Base-by-base conservation (phyloP, 2,329 filamentous ascomycete genomes). In the Didymosphaeria variabile region DNA sequence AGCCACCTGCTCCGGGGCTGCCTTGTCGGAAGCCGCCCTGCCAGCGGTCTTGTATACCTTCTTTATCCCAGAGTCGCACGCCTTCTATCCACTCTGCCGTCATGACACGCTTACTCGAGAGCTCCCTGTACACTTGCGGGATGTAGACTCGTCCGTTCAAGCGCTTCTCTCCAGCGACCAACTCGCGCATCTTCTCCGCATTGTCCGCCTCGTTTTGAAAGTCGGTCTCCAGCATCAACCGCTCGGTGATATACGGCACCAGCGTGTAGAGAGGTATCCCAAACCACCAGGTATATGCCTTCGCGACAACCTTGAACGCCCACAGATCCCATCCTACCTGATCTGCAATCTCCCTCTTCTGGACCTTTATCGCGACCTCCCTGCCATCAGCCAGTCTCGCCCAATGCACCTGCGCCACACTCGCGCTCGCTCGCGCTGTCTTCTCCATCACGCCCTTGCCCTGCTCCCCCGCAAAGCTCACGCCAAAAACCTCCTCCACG, bases 11-110 rank as follows among this genome's bases (percentile, higher is more conserved):
- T 19, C 94, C 94, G 3, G 92, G 91, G 29, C 91, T 94, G 4
- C 92, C 92, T 62, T 87, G 84, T 17, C 90, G 87, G 81, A 88
- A 87, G 7, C 91, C 91, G 23, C 93, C 94, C 40, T 89, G 81
- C 94, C 95, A 98, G 5, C 86, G 84, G 2, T 85, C 85, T 0
- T 88, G 91, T 73, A 97, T 90, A 56, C 90, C 85, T 59, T 92
- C 88, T 77, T 96, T 96, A 72, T 98, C 94, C 93, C 94, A 97
- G 2, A 99, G 83, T 1, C 94, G 87, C 2, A 97, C 88, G 7
- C 95, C 95, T 79, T 99, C 95, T 61, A 99, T 96, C 95, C 95
- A 99, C 77, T 99, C 95, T 0, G 94, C 93, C 0, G 94, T 96
- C 83, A 99, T 90, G 52, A 99, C 89, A 40, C 95, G 87, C 73